These are phyloP conservation scores for Glomus cerebriforme DNA, from an alignment of 192 early-diverging fungal genomes.

Conservation along the genomic window DNA sequence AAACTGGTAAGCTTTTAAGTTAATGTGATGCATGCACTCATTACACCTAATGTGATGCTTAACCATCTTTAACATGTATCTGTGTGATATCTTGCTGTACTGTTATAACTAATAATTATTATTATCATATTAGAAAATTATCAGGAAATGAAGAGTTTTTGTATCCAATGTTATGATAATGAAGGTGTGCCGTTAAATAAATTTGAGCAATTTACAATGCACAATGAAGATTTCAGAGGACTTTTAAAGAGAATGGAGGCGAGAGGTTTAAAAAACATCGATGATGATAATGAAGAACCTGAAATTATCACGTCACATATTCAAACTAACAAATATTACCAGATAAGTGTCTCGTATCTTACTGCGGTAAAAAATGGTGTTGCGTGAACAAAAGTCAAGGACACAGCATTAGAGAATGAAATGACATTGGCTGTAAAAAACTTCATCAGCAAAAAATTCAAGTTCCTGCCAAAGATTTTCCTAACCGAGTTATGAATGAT, in stretches of 20 bases:
- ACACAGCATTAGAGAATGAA: constrained; percentile 15
- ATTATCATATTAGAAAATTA: too few species aligned
- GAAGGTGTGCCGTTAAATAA: too few species aligned
- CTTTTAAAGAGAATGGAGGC: background rate
- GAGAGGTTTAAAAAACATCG: background rate
- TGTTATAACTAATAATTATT: too few species aligned
- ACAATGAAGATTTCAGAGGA: background rate
- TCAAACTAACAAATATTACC: background rate
- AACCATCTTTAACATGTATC: too few species aligned
- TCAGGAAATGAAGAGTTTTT: too few species aligned
- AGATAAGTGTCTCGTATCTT: constrained; percentile 7
- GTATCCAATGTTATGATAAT: too few species aligned
- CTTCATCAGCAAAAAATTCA: background rate
- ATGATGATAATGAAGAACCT: background rate
- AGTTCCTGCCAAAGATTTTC: constrained; percentile 9
- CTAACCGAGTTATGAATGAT: constrained; percentile 21
- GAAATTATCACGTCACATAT: background rate
- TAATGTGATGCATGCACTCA: too few species aligned
- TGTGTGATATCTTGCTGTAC: too few species aligned
- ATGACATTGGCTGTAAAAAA: constrained; percentile 6
- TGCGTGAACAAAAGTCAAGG: background rate
- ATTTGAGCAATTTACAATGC: too few species aligned
- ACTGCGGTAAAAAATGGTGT: background rate
- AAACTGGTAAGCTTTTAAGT: too few species aligned
- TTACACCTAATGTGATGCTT: too few species aligned